A percentile compares a stretch with the other conserved stretches of the same genome.
Evolutionary conservation across 495 filamentous ascomycete genomes (phyloP).

Genomic region (Penicillium daleae): DNA sequence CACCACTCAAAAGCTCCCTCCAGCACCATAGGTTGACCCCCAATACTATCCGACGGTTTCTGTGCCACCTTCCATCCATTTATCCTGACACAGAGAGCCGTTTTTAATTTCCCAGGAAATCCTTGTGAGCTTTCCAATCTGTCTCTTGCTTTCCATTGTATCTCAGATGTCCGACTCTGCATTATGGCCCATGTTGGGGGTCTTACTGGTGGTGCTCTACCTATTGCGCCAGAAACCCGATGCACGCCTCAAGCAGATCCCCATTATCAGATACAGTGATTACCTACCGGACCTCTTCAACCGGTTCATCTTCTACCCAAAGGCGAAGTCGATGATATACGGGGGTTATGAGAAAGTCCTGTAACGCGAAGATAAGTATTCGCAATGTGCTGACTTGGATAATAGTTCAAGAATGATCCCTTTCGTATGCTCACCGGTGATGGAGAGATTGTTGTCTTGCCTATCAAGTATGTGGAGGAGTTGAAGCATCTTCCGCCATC

Average conservation of each 20-base stretch:
- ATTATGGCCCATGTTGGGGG: slow-evolving; percentile 21
- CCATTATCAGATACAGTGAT: slow-evolving; percentile 28
- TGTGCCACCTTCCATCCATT: slow-evolving; percentile 23
- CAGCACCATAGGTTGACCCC: neutral
- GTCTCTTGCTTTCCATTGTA: neutral
- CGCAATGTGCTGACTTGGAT: neutral
- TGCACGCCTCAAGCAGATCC: slow-evolving; percentile 26
- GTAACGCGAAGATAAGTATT: neutral
- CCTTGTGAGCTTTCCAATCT: neutral
- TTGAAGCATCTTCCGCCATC: slow-evolving; percentile 25
- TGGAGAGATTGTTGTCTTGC: slow-evolving; percentile 40
- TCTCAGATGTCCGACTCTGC: slow-evolving; percentile 9
- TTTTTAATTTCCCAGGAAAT: slow-evolving; percentile 4
- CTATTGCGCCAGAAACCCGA: slow-evolving; percentile 12
- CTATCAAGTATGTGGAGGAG: slow-evolving; percentile 35
- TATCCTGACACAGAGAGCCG: slow-evolving; percentile 13
- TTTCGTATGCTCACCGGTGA: slow-evolving; percentile 40
- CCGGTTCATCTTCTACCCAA: slow-evolving; percentile 32
- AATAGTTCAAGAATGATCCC: slow-evolving; percentile 34
- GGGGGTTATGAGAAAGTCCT: slow-evolving; percentile 35
- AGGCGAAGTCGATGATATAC: slow-evolving; percentile 28
- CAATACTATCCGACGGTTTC: slow-evolving; percentile 25
- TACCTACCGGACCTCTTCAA: slow-evolving; percentile 35
- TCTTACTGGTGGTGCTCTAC: slow-evolving; percentile 15
- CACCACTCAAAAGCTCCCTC: neutral